Percentiles rank a stretch among this genome's conserved stretches.
Evolutionary conservation across 495 filamentous ascomycete species (phyloP).

Genomic region (Xylaria curta): DNA sequence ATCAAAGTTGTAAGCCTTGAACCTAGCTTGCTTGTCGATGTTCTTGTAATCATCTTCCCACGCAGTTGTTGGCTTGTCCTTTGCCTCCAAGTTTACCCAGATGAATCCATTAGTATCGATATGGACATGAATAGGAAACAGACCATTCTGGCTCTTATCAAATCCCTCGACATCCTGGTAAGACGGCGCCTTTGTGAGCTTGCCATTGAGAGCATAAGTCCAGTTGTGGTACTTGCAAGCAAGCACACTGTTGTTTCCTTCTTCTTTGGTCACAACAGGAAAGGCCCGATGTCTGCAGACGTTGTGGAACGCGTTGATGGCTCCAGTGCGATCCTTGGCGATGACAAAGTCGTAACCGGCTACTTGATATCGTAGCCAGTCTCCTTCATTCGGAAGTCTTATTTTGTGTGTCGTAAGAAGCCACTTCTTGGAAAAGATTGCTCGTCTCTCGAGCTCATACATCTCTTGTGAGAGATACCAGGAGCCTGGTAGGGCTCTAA

Average conservation of each 20-base stretch:
- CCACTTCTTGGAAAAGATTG: constrained; percentile 62
- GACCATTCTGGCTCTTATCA: constrained; percentile 58
- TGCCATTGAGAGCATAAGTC: constrained; percentile 63
- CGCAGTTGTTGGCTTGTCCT: constrained; percentile 46
- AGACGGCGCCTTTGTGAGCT: constrained; percentile 63
- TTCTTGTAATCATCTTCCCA: constrained; percentile 53
- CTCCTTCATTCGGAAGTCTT: constrained; percentile 55
- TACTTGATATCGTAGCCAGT: constrained; percentile 55
- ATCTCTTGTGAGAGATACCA: constrained; percentile 59
- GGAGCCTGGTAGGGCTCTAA: constrained; percentile 51
- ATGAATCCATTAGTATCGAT: constrained; percentile 56
- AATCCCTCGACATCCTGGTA: constrained; percentile 62
- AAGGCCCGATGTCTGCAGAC: constrained; percentile 65
- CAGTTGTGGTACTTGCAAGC: constrained; percentile 69
- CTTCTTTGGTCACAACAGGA: constrained; percentile 57
- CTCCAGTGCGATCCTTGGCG: constrained; percentile 54
- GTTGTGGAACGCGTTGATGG: constrained; percentile 65
- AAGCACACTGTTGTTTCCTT: constrained; percentile 58
- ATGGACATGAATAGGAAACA: constrained; percentile 58
- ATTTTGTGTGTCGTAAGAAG: constrained; percentile 58
- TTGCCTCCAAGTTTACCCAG: constrained; percentile 58
- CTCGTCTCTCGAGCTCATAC: constrained; percentile 60
- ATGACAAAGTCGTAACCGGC: constrained; percentile 59
- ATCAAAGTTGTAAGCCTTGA: constrained; percentile 50
- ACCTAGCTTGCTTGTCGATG: constrained; percentile 46